Conservation (phyloP, 805 yeast genomes). For the Spathaspora gorwiae region DNA sequence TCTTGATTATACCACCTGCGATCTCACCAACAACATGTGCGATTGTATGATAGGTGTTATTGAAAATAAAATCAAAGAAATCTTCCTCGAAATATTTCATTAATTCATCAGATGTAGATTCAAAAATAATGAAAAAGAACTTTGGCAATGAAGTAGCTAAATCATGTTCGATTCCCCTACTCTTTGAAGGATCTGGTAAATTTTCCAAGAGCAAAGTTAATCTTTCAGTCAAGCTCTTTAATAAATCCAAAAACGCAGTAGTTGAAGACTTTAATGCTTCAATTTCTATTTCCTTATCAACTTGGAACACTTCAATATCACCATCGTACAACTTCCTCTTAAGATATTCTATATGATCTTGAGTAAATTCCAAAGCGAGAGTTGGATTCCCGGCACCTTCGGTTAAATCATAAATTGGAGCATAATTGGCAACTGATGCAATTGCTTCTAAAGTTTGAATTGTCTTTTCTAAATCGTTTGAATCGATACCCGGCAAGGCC, state of each 20-base stretch:
- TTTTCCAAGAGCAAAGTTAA: conserved; percentile 64
- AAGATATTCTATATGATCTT: conserved; percentile 56
- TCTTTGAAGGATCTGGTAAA: conserved; percentile 54
- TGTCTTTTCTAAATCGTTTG: conserved; percentile 78
- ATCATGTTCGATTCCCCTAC: conserved; percentile 49
- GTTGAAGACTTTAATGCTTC: conserved; percentile 70
- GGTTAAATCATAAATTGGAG: conserved; percentile 65
- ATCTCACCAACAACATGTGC: conserved; percentile 68
- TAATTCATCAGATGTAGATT: conserved; percentile 56
- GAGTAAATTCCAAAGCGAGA: conserved; percentile 52
- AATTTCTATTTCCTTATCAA: conserved; percentile 44
- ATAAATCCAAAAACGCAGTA: conserved; percentile 58
- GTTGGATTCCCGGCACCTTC: conserved; percentile 36
- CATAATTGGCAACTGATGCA: conserved; percentile 63
- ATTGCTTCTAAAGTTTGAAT: conserved; percentile 63
- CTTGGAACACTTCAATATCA: conserved; percentile 19
- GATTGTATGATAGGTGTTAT: conserved; percentile 54
- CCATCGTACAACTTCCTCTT: conserved; percentile 36
- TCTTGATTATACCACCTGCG: conserved; percentile 65
- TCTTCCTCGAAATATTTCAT: conserved; percentile 43
- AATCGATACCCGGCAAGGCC: conserved; percentile 77
- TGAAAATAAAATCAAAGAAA: conserved; percentile 54
- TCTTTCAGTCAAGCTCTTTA: conserved; percentile 52
- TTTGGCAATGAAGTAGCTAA: conserved; percentile 33
- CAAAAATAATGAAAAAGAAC: conserved; percentile 39